phyloP scores from a whole-genome alignment of 495 filamentous ascomycete species.

The Aspergillus biplanus region DNA sequence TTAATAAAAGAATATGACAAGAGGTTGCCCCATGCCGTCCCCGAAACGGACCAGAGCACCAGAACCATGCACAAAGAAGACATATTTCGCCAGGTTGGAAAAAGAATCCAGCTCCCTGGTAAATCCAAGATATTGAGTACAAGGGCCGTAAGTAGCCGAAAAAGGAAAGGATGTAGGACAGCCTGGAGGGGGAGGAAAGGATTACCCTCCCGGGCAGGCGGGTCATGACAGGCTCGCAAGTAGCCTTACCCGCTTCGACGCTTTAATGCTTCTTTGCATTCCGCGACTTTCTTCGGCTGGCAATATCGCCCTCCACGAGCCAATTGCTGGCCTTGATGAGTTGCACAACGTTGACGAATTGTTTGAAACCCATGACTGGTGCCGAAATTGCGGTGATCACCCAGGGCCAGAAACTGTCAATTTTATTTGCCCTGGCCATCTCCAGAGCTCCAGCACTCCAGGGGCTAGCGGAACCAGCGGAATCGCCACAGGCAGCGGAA shows the following conservation, averaged over 20 bases:
- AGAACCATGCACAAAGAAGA: conserved; percentile 43
- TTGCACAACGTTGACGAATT: conserved; percentile 92
- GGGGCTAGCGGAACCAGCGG: conserved; percentile 71
- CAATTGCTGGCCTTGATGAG: conserved; percentile 90
- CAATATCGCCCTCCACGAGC: conserved; percentile 83
- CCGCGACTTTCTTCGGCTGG: conserved; percentile 35
- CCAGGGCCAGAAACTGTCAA: conserved; percentile 85
- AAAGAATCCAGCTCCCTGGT: neutral
- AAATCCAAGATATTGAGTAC: neutral
- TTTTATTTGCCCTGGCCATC: conserved; percentile 90
- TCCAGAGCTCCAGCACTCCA: conserved; percentile 92
- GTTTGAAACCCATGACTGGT: conserved; percentile 89
- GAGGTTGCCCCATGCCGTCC: conserved; percentile 19
- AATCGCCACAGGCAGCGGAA: conserved; percentile 57
- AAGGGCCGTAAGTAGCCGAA: neutral
- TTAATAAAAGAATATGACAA: conserved; percentile 3
- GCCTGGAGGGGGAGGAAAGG: neutral
- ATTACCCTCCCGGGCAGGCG: neutral
- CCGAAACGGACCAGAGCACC: conserved; percentile 43
- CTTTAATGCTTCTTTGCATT: conserved; percentile 33
- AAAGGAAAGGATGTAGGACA: neutral
- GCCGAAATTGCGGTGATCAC: conserved; percentile 77
- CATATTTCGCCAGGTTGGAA: neutral
- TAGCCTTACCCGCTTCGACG: neutral
- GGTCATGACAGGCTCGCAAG: neutral